Conservation (phyloP, 371 early-diverging fungal genomes). For the Saksenaea oblongispora region DNA sequence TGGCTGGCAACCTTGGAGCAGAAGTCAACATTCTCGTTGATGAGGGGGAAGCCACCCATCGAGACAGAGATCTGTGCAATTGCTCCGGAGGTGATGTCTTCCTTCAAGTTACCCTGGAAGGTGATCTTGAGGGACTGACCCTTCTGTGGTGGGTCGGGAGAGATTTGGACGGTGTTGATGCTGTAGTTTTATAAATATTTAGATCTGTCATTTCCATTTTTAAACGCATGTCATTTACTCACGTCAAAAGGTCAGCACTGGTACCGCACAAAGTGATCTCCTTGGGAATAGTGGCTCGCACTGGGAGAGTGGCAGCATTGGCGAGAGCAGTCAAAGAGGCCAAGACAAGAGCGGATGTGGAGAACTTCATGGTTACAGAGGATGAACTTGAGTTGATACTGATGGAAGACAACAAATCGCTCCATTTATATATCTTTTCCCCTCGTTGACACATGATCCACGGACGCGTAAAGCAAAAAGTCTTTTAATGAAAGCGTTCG, state of each 20-base stretch:
- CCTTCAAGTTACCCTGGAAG: constrained; percentile 45
- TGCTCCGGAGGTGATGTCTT: constrained; percentile 56
- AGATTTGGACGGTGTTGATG: constrained; percentile 43
- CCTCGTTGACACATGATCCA: neutral
- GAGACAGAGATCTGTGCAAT: constrained; percentile 49
- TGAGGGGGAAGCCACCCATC: constrained; percentile 41
- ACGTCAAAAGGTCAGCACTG: constrained; percentile 13
- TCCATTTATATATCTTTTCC: neutral
- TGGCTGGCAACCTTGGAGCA: constrained; percentile 49
- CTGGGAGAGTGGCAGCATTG: constrained; percentile 1
- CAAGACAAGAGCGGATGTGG: neutral
- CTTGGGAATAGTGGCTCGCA: neutral
- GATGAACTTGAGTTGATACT: neutral
- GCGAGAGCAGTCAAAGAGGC: neutral
- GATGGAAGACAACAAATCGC: neutral
- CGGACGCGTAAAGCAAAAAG: neutral
- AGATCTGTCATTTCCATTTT: neutral
- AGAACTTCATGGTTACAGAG: neutral
- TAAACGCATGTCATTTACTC: neutral
- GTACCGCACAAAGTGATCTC: constrained; percentile 7
- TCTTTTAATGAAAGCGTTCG: neutral
- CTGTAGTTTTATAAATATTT: constrained; percentile 11
- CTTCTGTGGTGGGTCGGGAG: constrained; percentile 57
- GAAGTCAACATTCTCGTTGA: constrained; percentile 51
- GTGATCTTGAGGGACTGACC: constrained; percentile 54